Conservation (phyloP, 2,329 filamentous ascomycete species). For the Aspergillus persii region DNA sequence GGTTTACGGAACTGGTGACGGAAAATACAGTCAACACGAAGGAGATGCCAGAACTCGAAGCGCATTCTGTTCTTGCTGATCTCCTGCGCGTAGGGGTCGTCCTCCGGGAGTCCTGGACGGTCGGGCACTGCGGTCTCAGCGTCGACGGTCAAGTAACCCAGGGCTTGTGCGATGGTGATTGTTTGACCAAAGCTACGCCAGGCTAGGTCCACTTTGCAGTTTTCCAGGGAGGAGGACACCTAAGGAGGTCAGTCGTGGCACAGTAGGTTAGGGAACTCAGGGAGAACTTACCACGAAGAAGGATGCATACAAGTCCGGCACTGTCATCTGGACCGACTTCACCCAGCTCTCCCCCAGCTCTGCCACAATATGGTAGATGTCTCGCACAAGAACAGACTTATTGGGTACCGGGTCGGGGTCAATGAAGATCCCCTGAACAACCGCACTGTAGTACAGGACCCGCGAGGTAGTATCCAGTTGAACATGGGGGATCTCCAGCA, state of each 20-base stretch:
- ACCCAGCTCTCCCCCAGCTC: conserved; percentile 11
- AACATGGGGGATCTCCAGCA: conserved; percentile 16
- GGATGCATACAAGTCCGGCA: conserved; percentile 14
- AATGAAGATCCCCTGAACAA: conserved; percentile 13
- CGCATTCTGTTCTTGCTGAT: conserved; percentile 17
- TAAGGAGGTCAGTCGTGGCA: not conserved
- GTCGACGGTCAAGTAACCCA: conserved; percentile 19
- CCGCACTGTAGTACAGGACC: conserved; percentile 16
- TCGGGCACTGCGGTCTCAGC: not conserved
- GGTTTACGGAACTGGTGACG: conserved; percentile 18
- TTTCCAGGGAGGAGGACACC: conserved; percentile 16
- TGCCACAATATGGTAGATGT: conserved; percentile 9
- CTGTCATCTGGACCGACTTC: conserved; percentile 6
- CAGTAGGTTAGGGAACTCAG: too few species aligned
- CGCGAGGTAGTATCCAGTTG: conserved; percentile 10
- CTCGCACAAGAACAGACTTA: conserved; percentile 6
- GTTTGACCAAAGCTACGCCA: conserved; percentile 13
- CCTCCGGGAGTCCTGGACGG: not conserved
- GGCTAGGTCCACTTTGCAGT: conserved; percentile 15
- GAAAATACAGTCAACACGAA: conserved; percentile 19
- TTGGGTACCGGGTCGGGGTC: not conserved
- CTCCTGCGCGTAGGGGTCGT: not conserved
- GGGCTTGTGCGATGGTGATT: conserved; percentile 8
- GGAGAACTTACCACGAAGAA: conserved; percentile 11
- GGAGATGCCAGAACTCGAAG: conserved; percentile 22